Conservation (phyloP, 352 stramenopile species). For the Globisporangium uncinulatum region DNA sequence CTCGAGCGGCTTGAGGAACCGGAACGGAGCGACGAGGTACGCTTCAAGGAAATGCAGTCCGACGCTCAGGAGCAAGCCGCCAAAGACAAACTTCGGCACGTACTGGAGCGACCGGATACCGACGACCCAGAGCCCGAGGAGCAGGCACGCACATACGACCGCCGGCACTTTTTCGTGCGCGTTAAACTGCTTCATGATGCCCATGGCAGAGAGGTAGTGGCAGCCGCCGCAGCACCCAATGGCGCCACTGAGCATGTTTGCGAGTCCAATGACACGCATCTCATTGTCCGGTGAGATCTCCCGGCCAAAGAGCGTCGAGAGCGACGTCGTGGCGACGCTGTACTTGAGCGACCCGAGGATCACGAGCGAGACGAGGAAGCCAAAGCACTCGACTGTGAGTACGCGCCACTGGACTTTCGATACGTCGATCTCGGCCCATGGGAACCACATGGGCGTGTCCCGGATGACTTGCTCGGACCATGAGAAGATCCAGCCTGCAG, state of each 20-base stretch:
- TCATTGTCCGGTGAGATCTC: conserved; percentile 78
- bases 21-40: conserved; percentile 66
- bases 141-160: conserved; percentile 50
- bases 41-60: conserved; percentile 74
- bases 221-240: conserved; percentile 70
- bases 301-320: conserved; percentile 72
- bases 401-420: conserved; percentile 51
- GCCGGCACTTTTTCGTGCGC: conserved; percentile 74
- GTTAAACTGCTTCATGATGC: conserved; percentile 82
- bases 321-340: conserved; percentile 69
- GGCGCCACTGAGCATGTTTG: conserved; percentile 58
- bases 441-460: conserved; percentile 74
- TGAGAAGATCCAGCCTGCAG: conserved; percentile 53
- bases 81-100: conserved; percentile 82
- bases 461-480: conserved; percentile 56
- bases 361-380: conserved; percentile 59
- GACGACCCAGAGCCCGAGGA: conserved; percentile 53
- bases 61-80: conserved; percentile 65
- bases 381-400: conserved; percentile 50
- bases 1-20: conserved; percentile 69
- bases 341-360: conserved; percentile 79
- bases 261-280: conserved; percentile 74
- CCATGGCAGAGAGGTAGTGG: conserved; percentile 80
- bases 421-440: conserved; percentile 68
- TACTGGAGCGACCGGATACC: conserved; percentile 66